These are phyloP conservation scores for Diospyros kaki DNA, from an alignment of 148 eudicot species.

Conservation along the genomic window DNA sequence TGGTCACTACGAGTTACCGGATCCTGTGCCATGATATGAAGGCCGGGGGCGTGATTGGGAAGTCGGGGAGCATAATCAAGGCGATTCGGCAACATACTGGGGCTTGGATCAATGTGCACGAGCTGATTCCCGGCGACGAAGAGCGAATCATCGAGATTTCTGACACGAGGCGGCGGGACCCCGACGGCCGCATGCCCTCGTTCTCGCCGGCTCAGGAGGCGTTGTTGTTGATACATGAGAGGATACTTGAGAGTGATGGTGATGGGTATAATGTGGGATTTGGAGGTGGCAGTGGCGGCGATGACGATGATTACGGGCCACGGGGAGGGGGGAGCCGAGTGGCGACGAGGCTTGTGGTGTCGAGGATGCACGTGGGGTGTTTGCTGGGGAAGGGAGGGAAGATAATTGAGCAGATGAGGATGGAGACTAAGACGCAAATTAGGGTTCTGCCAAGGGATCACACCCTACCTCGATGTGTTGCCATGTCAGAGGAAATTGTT, in stretches of 20 bases:
- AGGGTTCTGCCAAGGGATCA: conserved; percentile 92
- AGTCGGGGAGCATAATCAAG: conserved; percentile 82
- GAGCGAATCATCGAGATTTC: conserved; percentile 94
- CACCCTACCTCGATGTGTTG: conserved; percentile 80
- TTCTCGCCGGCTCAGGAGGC: conserved; percentile 98
- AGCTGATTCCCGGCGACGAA: conserved; percentile 76
- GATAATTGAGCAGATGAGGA: conserved; percentile 97
- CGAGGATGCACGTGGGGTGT: conserved; percentile 90
- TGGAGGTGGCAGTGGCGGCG: conserved; percentile 33
- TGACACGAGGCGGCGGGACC: conserved; percentile 84
- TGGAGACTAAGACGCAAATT: conserved; percentile 94
- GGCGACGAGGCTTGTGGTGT: conserved; percentile 93
- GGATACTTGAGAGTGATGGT: conserved; percentile 78
- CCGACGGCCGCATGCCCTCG: conserved; percentile 80
- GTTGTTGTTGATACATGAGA: conserved; percentile 76
- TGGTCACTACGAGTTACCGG: conserved; percentile 77
- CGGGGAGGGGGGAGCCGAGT: conserved; percentile 45
- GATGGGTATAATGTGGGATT: conserved; percentile 16
- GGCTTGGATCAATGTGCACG: conserved; percentile 93
- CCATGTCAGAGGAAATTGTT: conserved; percentile 95
- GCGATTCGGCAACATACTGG: conserved; percentile 93
- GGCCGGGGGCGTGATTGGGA: conserved; percentile 89
- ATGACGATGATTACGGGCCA: conserved; percentile 39
- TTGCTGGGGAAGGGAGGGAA: conserved; percentile 97
- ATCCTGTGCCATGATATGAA: conserved; percentile 80